A percentile compares a stretch with the other conserved stretches of the same genome.
Evolutionary conservation across 371 early-diverging fungal species (phyloP).

Genomic region (Gilbertella persicaria): DNA sequence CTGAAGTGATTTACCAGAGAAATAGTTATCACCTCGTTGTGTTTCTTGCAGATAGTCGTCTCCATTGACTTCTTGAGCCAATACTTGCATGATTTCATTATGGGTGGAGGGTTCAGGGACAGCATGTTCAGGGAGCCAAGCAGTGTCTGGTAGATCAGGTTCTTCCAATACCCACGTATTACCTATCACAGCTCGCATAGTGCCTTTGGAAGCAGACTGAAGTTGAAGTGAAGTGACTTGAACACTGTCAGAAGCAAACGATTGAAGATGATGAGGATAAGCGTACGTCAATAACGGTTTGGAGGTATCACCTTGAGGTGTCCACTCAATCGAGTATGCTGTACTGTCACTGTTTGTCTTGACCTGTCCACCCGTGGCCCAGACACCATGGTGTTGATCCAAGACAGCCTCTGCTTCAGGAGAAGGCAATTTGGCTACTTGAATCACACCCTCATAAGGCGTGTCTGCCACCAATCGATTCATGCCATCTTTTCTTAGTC

Average conservation of each 20-base stretch:
- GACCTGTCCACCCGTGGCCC: slow-evolving; percentile 48
- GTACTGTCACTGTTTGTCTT: slow-evolving; percentile 11
- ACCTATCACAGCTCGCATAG: slow-evolving; percentile 65
- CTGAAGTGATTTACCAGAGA: slow-evolving; percentile 75
- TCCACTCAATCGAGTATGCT: slow-evolving; percentile 58
- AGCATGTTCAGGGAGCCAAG: slow-evolving; percentile 40
- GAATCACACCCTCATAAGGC: slow-evolving; percentile 49
- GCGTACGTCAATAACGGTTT: slow-evolving; percentile 44
- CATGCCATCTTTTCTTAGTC: slow-evolving; percentile 11
- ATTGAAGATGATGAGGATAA: slow-evolving; percentile 57
- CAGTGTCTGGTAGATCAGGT: slow-evolving; percentile 29
- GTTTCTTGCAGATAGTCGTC: slow-evolving; percentile 45
- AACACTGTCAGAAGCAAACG: slow-evolving; percentile 25
- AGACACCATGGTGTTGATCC: slow-evolving; percentile 46
- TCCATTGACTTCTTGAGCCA: slow-evolving; percentile 41
- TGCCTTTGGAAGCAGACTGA: slow-evolving; percentile 64
- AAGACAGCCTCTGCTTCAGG: slow-evolving; percentile 36
- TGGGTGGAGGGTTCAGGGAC: slow-evolving; percentile 34
- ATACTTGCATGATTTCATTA: slow-evolving; percentile 36
- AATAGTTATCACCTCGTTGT: slow-evolving; percentile 61
- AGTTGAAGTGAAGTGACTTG: slow-evolving; percentile 24
- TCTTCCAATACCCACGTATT: slow-evolving; percentile 61
- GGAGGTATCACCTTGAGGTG: slow-evolving; percentile 26
- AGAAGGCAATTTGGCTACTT: slow-evolving; percentile 50
- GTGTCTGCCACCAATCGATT: slow-evolving; percentile 30